These are phyloP conservation scores for Termitomyces sp. DNA, from an alignment of 768 basidiomycete species.

Conservation along the genomic window DNA sequence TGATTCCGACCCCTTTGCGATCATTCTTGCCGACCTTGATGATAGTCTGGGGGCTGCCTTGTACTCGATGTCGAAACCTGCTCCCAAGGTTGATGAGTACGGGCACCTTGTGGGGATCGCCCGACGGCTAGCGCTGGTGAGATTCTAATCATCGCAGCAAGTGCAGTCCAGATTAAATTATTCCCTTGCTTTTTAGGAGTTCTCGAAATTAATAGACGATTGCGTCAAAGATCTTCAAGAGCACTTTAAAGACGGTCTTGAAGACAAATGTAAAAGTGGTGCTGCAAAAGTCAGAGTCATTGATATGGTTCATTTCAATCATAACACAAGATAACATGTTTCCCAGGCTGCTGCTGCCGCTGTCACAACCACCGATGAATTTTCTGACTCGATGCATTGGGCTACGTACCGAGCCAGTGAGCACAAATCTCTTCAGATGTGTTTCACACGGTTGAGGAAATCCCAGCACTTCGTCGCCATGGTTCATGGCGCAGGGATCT, in stretches of 20 bases:
- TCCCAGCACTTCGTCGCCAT: slow-evolving; percentile 42
- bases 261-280: slow-evolving; percentile 50
- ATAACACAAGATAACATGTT: neutral
- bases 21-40: slow-evolving; percentile 23
- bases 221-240: slow-evolving; percentile 41
- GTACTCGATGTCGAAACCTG: slow-evolving; percentile 26
- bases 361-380: slow-evolving; percentile 40
- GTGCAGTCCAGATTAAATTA: neutral
- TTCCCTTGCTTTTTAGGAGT: slow-evolving; percentile 26
- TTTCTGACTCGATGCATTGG: slow-evolving; percentile 55
- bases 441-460: neutral
- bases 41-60: slow-evolving; percentile 22
- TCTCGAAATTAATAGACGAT: slow-evolving; percentile 35
- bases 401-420: slow-evolving; percentile 51
- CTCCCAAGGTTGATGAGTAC: slow-evolving; percentile 34
- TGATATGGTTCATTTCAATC: neutral
- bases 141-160: neutral
- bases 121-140: slow-evolving; percentile 35
- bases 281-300: slow-evolving; percentile 38
- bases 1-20: slow-evolving; percentile 25
- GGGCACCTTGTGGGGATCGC: slow-evolving; percentile 41
- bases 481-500: slow-evolving; percentile 52
- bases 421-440: slow-evolving; percentile 10
- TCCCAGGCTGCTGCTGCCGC: slow-evolving; percentile 36
- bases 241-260: slow-evolving; percentile 47